Evolutionary conservation across 768 basidiomycete genomes (phyloP), one percentile per base, ranked within the genome.

Genomic region (Ramaria sp.): DNA sequence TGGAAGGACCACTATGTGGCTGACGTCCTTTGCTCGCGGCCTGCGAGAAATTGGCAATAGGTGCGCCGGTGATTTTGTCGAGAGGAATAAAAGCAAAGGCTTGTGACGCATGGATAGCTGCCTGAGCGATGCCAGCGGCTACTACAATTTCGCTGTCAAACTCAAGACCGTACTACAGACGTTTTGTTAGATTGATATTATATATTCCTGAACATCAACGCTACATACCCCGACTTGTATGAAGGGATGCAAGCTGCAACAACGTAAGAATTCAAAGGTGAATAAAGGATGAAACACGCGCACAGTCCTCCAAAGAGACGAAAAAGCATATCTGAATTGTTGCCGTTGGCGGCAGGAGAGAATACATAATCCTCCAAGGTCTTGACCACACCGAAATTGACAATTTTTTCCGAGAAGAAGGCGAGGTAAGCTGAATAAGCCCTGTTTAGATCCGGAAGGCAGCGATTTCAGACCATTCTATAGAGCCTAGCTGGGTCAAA

Each of bases 321-420:
- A 45, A 65, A 50, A 4, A 69, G 54, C 69, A 71, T 70, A 9
- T 64, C 43, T 6, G 64, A 52, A 0, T 64, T 69, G 24, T 67
- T 64, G 3, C 58, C 59, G 52, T 72, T 70, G 5, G 65, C 65
- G 4, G 56, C 58, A 2, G 64, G 60, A 8, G 68, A 58, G 56
- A 81, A 81, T 0, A 81, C 60, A 58, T 73, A 81, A 56, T 65
- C 66, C 59, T 82, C 78, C 3, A 81, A 58, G 0, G 71, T 65
- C 10, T 65, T 67, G 5, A 67, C 57, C 1, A 64, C 66, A 0
- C 78, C 78, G 1, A 65, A 50, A 16, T 64, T 58, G 18, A 62
- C 59, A 8, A 82, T 65, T 36, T 70, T 68, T 0, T 64, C 56
- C 0, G 71, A 62, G 61, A 81, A 70, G 59, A 68, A 70, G 3